Evolutionary conservation across 108 stramenopile genomes (phyloP), one percentile per base, ranked within the genome.

Genomic region (Conticribra guillardii): DNA sequence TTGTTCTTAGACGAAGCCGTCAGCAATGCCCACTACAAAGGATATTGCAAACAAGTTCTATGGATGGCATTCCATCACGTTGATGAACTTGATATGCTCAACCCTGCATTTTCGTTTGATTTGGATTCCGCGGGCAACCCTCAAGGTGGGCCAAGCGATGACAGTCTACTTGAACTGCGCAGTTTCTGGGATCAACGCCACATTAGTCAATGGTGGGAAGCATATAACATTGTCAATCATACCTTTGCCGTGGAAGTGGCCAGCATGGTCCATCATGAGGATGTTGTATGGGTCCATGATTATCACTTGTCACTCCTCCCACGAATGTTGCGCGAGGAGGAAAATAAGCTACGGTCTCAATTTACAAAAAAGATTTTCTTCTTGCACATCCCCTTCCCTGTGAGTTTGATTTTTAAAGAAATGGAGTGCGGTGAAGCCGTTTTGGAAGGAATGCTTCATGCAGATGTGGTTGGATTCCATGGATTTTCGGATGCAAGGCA

Each of bases 341-440:
- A 85, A 47, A 64, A 24, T 14, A 52, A 50, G 14, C 34, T 56
- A 19, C 53, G 48, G 21, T 21, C 23, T 9, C 67, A 68, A 51
- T 30, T 52, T 50, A 67, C 76, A 8, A 81, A 83, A 46, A 83
- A 87, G 61, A 73, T 95, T 22, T 95, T 91, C 62, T 95, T 90
- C 81, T 54, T 95, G 34, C 93, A 93, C 87, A 87, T 90, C 3
- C 92, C 93, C 51, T 95, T 93, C 78, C 93, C 93, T 26, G 90
- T 89, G 31, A 83, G 83, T 47, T 87, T 90, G 82, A 80, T 94
- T 28, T 92, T 92, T 59, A 78, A 89, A 21, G 82, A 92, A 5
- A 65, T 94, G 9, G 79, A 86, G 37, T 74, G 62, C 49, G 87
- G 90, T 8, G 64, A 76, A 29, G 64, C 75, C 29, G 74, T 94